Base-by-base conservation (phyloP, 1,284 basidiomycete genomes). In the Ustilago tritici region DNA sequence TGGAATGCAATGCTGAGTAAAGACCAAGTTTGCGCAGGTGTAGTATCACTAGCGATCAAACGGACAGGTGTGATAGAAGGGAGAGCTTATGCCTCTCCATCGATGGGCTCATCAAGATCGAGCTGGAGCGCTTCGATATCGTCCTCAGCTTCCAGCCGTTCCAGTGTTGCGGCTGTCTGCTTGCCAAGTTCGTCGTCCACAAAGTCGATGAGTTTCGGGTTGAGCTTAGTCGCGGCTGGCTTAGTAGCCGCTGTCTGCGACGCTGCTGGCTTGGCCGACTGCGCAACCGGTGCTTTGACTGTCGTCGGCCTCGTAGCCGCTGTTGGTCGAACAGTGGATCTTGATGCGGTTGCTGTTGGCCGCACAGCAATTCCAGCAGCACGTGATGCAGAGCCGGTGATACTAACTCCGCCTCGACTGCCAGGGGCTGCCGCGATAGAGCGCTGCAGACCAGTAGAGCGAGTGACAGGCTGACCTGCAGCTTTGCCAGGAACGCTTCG, bases 111-210 rank as follows among this genome's bases (percentile, higher is more conserved):
- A 36, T 36, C 64, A 38, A 75, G 53, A 15, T 75, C 72, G 40
- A 75, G 61, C 63, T 66, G 63, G 5, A 75, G 64, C 34, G 70
- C 38, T 50, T 55, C 64, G 11, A 75, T 14, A 34, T 43, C 61
- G 2, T 75, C 63, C 28, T 70, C 67, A 12, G 62, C 67, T 40
- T 66, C 57, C 34, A 70, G 17, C 0, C 59, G 61, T 28, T 58
- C 32, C 1, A 75, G 56, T 36, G 62, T 49, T 3, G 66, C 72
- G 17, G 61, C 66, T 3, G 72, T 70, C 6, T 70, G 66, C 56
- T 60, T 62, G 65, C 75, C 75, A 1, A 77, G 65, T 4, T 77
- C 75, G 32, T 77, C 75, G 17, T 77, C 54, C 1, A 65, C 66
- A 60, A 77, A 72, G 47, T 77, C 75, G 17, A 69, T 56, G 34